Conservation (phyloP, 805 yeast species). For the Candida orba region DNA sequence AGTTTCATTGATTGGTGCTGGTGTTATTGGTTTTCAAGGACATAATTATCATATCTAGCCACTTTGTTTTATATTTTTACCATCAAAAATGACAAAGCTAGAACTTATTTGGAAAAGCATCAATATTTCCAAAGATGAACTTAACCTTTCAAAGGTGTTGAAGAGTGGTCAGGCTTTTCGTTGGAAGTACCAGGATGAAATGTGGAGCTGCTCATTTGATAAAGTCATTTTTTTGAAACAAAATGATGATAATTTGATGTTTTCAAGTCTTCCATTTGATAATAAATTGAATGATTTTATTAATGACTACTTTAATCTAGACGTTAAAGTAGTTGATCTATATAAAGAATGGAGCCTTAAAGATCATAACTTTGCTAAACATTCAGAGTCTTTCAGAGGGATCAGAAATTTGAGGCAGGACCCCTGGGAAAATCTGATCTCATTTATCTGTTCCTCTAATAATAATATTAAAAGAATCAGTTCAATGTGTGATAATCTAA, state of each 20-base stretch:
- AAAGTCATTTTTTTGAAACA: slow-evolving; percentile 63
- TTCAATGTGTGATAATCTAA: slow-evolving; percentile 79
- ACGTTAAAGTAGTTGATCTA: slow-evolving; percentile 44
- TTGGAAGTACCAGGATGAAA: slow-evolving; percentile 42
- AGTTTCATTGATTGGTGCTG: too few relatives aligned
- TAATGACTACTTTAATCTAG: slow-evolving; percentile 63
- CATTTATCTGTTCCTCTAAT: slow-evolving; percentile 93
- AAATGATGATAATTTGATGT: slow-evolving; percentile 42
- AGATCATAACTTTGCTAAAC: slow-evolving; percentile 43
- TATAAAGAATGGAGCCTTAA: slow-evolving; percentile 54
- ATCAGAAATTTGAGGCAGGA: slow-evolving; percentile 85
- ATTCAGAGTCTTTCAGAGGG: slow-evolving; percentile 44
- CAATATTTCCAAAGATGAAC: slow-evolving; percentile 31
- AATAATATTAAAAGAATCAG: slow-evolving; percentile 92
- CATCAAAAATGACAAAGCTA: background rate
- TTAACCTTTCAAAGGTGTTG: slow-evolving; percentile 56
- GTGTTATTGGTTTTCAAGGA: background rate
- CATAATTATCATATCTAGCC: too few relatives aligned
- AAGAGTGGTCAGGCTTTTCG: slow-evolving; percentile 82
- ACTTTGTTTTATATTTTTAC: too few relatives aligned
- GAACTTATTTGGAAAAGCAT: slow-evolving; percentile 16
- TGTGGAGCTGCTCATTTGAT: slow-evolving; percentile 61
- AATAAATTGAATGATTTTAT: slow-evolving; percentile 38
- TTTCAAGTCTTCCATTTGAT: slow-evolving; percentile 33
- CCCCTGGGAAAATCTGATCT: slow-evolving; percentile 92